These are phyloP conservation scores for Aureobasidium sp. DNA, from an alignment of 2,329 filamentous ascomycete species.

Conservation along the genomic window DNA sequence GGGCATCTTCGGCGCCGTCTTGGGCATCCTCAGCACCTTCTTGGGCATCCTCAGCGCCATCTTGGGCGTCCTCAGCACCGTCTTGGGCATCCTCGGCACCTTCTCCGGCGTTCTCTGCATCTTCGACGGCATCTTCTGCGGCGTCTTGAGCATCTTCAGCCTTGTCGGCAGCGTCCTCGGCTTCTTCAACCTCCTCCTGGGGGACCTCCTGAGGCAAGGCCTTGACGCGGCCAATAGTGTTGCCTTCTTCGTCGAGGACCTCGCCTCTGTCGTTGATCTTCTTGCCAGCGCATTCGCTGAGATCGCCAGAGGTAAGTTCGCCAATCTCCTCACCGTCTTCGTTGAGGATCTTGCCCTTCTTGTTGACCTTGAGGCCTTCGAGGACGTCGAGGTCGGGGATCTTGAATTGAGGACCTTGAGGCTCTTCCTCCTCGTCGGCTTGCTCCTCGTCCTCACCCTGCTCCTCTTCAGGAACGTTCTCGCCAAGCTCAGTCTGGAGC, in stretches of 20 bases:
- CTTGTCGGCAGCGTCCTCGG: conserved; percentile 24
- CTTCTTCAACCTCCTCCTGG: conserved; percentile 25
- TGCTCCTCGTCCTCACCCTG: conserved; percentile 24
- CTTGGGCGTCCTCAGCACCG: conserved; percentile 21
- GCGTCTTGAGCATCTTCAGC: conserved; percentile 23
- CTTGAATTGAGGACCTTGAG: conserved; percentile 21
- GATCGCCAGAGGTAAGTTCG: conserved; percentile 47
- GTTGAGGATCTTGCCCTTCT: conserved; percentile 46
- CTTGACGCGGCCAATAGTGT: conserved; percentile 53
- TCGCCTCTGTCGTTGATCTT: conserved; percentile 57
- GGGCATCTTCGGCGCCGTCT: conserved; percentile 25
- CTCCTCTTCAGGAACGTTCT: conserved; percentile 29
- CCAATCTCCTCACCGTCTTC: conserved; percentile 47
- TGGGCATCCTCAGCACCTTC: conserved; percentile 22
- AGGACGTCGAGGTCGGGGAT: conserved; percentile 39
- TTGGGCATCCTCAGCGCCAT: conserved; percentile 34
- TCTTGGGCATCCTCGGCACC: conserved; percentile 26
- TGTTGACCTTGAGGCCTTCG: conserved; percentile 49
- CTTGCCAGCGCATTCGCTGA: conserved; percentile 54
- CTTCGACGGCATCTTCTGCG: conserved; percentile 32
- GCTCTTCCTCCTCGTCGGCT: conserved; percentile 19
- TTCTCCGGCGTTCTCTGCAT: conserved; percentile 33
- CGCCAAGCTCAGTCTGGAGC: conserved; percentile 39
- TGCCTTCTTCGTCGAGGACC: conserved; percentile 54
- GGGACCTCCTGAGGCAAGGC: conserved; percentile 37